These are phyloP conservation scores for Pyrrhoderma lamaoense DNA, from an alignment of 1,284 basidiomycete species.

Conservation along the genomic window DNA sequence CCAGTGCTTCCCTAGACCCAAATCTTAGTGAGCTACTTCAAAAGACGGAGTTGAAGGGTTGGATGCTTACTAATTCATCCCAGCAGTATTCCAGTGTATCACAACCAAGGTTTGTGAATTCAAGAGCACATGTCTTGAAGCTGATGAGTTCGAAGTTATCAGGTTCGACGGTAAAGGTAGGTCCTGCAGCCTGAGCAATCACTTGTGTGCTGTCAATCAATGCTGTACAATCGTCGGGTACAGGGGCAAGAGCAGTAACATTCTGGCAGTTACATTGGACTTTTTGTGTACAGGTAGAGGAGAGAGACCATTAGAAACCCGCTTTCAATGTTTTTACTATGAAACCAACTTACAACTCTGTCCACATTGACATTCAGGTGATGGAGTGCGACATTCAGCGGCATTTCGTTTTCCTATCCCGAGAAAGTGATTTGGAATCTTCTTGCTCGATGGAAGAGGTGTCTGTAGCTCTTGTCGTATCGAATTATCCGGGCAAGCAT, in stretches of 20 bases:
- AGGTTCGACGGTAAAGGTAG: conserved; percentile 24
- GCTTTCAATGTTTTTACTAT: neutral
- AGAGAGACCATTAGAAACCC: too few relatives aligned
- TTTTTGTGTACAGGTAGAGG: neutral
- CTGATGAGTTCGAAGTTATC: conserved; percentile 23
- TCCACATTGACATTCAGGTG: conserved; percentile 20
- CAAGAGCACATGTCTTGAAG: conserved; percentile 26
- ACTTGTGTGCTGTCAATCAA: conserved; percentile 10
- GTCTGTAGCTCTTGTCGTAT: conserved; percentile 10
- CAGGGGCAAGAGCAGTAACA: conserved; percentile 23
- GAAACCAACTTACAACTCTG: conserved; percentile 20
- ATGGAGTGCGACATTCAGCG: conserved; percentile 13
- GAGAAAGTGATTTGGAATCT: conserved; percentile 3
- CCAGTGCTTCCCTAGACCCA: conserved; percentile 9
- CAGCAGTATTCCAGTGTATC: conserved; percentile 25
- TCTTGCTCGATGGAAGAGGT: neutral
- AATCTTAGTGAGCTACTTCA: too few relatives aligned
- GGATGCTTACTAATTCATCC: conserved; percentile 19
- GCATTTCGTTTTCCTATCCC: conserved; percentile 13
- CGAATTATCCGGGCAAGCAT: conserved; percentile 13
- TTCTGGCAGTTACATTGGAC: conserved; percentile 20
- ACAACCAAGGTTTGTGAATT: conserved; percentile 24
- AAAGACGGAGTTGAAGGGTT: neutral
- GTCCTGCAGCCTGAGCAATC: conserved; percentile 24
- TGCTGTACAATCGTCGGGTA: conserved; percentile 23